Percentiles rank a stretch among this genome's conserved stretches.
These are phyloP conservation scores for Trichosporon sp. DNA, from an alignment of 1,284 basidiomycete species.

Conservation along the genomic window DNA sequence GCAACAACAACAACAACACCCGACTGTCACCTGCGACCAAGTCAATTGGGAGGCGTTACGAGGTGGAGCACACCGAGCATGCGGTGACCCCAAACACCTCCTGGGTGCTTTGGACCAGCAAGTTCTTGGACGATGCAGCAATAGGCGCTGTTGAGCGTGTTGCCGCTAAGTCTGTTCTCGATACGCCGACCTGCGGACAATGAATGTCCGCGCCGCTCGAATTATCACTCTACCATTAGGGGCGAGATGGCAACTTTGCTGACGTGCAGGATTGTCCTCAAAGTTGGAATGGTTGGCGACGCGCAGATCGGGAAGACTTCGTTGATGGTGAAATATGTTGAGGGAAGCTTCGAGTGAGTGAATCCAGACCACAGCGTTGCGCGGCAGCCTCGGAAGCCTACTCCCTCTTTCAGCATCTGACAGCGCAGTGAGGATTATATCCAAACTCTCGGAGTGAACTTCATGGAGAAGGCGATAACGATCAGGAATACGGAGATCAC, in stretches of 20 bases:
- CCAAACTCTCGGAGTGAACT: slow-evolving; percentile 98
- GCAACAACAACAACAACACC: neutral
- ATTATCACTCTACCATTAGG: neutral
- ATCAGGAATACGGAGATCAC: slow-evolving; percentile 97
- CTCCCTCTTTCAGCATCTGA: slow-evolving; percentile 7
- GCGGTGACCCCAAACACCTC: neutral
- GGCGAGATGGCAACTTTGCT: neutral
- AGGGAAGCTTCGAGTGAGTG: slow-evolving; percentile 79
- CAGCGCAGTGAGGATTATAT: slow-evolving; percentile 81
- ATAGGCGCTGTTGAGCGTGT: neutral
- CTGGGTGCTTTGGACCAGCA: neutral
- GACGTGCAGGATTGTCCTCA: slow-evolving; percentile 73
- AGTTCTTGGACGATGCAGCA: neutral
- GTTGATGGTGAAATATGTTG: slow-evolving; percentile 97
- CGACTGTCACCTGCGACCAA: neutral
- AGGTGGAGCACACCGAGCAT: neutral
- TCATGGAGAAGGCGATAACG: slow-evolving; percentile 98
- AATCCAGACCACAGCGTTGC: no score
- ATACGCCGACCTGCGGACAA: no score
- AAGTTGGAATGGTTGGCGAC: slow-evolving; percentile 98
- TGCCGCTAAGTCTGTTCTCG: neutral
- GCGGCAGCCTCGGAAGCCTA: neutral
- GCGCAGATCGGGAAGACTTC: slow-evolving; percentile 98
- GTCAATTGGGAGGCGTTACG: neutral
- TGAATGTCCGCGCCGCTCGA: neutral